Base-by-base conservation (phyloP, 352 stramenopile genomes). In the Pythium rhizo-oryzae region DNA sequence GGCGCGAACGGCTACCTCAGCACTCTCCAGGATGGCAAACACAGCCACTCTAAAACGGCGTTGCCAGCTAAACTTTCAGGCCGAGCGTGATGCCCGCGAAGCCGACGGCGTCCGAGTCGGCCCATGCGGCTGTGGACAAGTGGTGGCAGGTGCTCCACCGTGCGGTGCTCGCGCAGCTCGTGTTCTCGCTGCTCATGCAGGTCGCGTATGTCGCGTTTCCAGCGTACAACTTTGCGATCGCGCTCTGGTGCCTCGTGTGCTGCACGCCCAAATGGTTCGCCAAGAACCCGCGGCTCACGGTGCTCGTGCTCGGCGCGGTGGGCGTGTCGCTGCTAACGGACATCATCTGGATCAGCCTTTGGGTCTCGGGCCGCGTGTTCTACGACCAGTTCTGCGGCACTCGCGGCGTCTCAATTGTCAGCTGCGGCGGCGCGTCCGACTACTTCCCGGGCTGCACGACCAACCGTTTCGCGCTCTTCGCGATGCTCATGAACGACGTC, bases 171-270 rank as follows among this genome's bases (percentile, higher is more conserved):
- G 60, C 82, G 21, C 84, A 91, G 64, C 81, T 92, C 37, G 68
- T 66, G 18, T 88, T 76, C 37, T 80, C 79, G 25, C 57, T 91
- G 21, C 63, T 94, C 49, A 90, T 93, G 83, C 84, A 94, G 69
- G 71, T 93, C 13, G 90, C 86, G 43, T 94, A 94, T 66, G 84
- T 94, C 30, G 86, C 86, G 6, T 94, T 93, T 49, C 82, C 86
- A 2, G 78, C 81, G 7, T 94, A 94, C 67, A 93, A 94, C 62
- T 91, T 93, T 62, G 79, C 79, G 23, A 72, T 93, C 35, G 86
- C 81, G 28, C 65, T 93, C 39, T 94, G 86, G 86, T 83, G 81
- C 23, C 71, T 90, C 18, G 72, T 81, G 13, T 84, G 75, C 51
- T 90, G 77, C 62, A 82, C 79, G 5, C 78, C 81, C 16, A 75